Percentiles rank a stretch among this genome's conserved stretches.
Conservation (phyloP, 106 monocot species). For the Dioscorea alata region DNA sequence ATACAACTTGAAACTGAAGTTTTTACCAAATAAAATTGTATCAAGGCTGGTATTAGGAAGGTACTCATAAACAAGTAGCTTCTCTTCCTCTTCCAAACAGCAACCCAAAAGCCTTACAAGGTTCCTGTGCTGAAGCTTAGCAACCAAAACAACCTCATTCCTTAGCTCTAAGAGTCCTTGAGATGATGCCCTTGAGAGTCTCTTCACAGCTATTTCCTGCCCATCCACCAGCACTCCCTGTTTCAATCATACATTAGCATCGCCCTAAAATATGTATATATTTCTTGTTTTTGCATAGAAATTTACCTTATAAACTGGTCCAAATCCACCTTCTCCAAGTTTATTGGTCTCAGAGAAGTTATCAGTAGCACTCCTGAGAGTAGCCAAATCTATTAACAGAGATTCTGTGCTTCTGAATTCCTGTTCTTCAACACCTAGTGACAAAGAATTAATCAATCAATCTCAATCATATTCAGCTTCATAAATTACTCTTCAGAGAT, state of each 20-base stretch:
- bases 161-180: too few relatives aligned
- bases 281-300: too few relatives aligned
- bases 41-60: slow-evolving; percentile 29
- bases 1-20: background rate
- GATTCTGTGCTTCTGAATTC: background rate
- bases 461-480: too few relatives aligned
- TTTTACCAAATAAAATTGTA: slow-evolving; percentile 19
- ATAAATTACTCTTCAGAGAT: too few relatives aligned
- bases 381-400: background rate
- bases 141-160: slow-evolving; percentile 3
- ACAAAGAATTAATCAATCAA: too few relatives aligned
- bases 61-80: slow-evolving; percentile 6
- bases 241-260: too few relatives aligned
- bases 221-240: slow-evolving; percentile 16
- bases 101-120: slow-evolving; percentile 24
- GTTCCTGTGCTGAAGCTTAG: slow-evolving; percentile 28
- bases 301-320: slow-evolving; percentile 19
- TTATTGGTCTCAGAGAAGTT: slow-evolving; percentile 11
- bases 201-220: slow-evolving; percentile 25
- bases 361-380: slow-evolving; percentile 3
- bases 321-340: slow-evolving; percentile 23
- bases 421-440: background rate
- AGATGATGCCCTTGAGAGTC: too few relatives aligned
- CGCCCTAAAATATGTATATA: too few relatives aligned
- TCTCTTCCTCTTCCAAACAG: slow-evolving; percentile 21